A percentile compares a stretch with the other conserved stretches of the same genome.
Conservation (phyloP, 2,329 filamentous ascomycete species). For the Venturia effusa region DNA sequence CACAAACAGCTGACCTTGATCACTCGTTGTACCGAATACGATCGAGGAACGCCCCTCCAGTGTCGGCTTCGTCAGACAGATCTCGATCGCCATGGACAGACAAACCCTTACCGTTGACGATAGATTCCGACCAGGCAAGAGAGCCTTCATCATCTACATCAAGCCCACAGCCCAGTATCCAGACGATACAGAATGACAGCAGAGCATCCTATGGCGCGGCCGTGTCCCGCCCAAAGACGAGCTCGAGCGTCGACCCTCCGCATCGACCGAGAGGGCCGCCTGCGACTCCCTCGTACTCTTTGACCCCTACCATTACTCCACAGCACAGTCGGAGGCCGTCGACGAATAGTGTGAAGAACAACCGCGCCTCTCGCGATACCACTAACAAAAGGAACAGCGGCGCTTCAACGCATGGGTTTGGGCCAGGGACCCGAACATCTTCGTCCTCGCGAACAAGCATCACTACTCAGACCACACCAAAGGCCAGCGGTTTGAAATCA, state of each 20-base stretch:
- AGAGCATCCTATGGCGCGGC: not conserved
- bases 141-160: not conserved
- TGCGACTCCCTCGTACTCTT: constrained; percentile 5
- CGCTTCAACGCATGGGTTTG: constrained; percentile 1
- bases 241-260: not conserved
- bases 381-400: not conserved
- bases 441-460: not conserved
- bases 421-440: not conserved
- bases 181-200: not conserved
- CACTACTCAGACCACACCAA: not conserved
- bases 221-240: constrained; percentile 9
- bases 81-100: not conserved
- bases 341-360: not conserved
- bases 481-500: not conserved
- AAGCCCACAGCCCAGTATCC: not conserved
- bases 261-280: not conserved
- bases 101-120: constrained; percentile 8
- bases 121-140: constrained; percentile 6
- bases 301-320: constrained; percentile 6
- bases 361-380: not conserved
- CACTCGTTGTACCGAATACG: not conserved
- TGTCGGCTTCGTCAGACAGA: not conserved
- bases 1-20: constrained; percentile 7
- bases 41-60: constrained; percentile 4
- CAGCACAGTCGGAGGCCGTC: constrained; percentile 5